Percentiles rank a stretch among this genome's conserved stretches.
These are phyloP conservation scores for Thermoascus crustaceus DNA, from an alignment of 2,329 filamentous ascomycete genomes.

Conservation along the genomic window DNA sequence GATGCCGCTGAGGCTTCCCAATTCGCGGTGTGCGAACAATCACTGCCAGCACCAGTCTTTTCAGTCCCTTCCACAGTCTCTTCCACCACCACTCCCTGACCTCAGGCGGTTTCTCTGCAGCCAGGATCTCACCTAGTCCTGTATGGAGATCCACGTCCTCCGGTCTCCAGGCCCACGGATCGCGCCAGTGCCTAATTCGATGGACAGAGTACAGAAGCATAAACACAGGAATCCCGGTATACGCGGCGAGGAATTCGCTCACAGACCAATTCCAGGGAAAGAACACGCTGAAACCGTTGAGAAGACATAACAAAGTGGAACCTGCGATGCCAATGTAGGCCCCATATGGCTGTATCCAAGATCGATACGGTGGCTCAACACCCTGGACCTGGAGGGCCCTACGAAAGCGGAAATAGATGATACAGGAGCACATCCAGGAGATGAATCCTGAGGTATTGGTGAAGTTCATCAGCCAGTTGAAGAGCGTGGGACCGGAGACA, in stretches of 20 bases:
- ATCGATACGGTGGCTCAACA: conserved; percentile 46
- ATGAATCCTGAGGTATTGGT: conserved; percentile 62
- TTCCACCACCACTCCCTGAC: too few relatives aligned
- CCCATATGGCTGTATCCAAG: conserved; percentile 55
- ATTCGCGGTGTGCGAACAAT: too few relatives aligned
- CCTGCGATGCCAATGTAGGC: conserved; percentile 51
- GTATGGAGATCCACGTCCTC: conserved; percentile 47
- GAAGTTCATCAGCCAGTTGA: conserved; percentile 66
- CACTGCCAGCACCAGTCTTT: too few relatives aligned
- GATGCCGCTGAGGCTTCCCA: too few relatives aligned
- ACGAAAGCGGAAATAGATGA: conserved; percentile 53
- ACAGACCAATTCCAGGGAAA: conserved; percentile 25
- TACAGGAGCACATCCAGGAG: conserved; percentile 58
- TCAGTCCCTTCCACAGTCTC: too few relatives aligned
- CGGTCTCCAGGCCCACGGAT: conserved; percentile 45
- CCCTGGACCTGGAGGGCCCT: conserved; percentile 41
- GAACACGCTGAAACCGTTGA: conserved; percentile 71
- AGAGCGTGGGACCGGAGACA: conserved; percentile 50
- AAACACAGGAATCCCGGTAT: conserved; percentile 59
- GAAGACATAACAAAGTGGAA: conserved; percentile 54
- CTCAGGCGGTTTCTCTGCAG: too few relatives aligned
- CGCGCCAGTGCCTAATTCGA: conserved; percentile 37
- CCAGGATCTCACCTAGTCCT: too few relatives aligned
- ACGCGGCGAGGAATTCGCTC: conserved; percentile 56
- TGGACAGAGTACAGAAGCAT: conserved; percentile 47